These are phyloP conservation scores for Saccharomycopsis amapae DNA, from an alignment of 805 yeast species.

Conservation along the genomic window DNA sequence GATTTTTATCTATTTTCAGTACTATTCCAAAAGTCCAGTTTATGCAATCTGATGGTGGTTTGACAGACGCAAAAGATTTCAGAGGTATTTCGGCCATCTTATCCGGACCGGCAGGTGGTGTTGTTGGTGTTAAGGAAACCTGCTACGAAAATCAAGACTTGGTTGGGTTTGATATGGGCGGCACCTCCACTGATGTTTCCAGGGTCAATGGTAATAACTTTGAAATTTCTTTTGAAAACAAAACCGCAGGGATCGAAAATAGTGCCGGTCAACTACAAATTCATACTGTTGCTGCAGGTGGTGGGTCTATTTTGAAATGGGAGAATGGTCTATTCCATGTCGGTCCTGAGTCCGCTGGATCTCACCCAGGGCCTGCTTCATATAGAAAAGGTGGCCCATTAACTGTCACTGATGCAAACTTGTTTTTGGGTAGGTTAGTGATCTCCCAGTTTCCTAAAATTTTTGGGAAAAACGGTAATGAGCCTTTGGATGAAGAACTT, in stretches of 20 bases:
- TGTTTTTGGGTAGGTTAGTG: conserved; percentile 35
- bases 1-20: conserved; percentile 30
- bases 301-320: conserved; percentile 31
- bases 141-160: conserved; percentile 34
- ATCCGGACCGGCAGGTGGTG: conserved; percentile 60
- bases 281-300: conserved; percentile 35
- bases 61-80: conserved; percentile 44
- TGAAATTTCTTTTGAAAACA: conserved; percentile 6
- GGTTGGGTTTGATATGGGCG: conserved; percentile 32
- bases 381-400: conserved; percentile 43
- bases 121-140: conserved; percentile 49
- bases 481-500: conserved; percentile 32
- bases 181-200: conserved; percentile 36
- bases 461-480: conserved; percentile 39
- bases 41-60: conserved; percentile 56
- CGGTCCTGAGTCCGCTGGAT: conserved; percentile 42
- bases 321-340: conserved; percentile 35
- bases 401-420: conserved; percentile 41
- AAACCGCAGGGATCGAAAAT: conserved; percentile 34
- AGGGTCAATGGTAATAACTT: conserved; percentile 28
- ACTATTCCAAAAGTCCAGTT: conserved; percentile 33
- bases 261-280: conserved; percentile 36
- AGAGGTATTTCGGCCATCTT: conserved; percentile 46
- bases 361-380: conserved; percentile 45
- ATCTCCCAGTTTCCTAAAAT: conserved; percentile 39